Evolutionary conservation across 2,329 filamentous ascomycete species (phyloP), one percentile per base, ranked within the genome.

Genomic region (Trichoderma koningii): DNA sequence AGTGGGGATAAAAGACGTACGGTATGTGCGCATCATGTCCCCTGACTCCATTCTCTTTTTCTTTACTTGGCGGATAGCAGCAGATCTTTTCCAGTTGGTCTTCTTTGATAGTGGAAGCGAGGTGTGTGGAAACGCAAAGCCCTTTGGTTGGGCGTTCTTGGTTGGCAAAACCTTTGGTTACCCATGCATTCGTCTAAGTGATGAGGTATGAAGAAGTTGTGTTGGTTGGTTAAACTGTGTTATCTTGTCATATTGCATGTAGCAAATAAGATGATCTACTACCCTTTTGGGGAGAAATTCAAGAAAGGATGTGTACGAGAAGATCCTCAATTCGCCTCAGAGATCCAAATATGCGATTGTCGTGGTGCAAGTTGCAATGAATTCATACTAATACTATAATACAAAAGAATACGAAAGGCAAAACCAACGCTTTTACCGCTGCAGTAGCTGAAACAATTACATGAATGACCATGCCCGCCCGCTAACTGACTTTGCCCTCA

Each of bases 1-100:
- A 85, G 70, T 88, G 85, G 86, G 86, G 85, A 23, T 87, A 73
- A 57, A 57, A 42, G 17, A 30, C 17, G 10, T 10, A 26, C 17
- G 34, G 15, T 3, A 53, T 38, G 60, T 28, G 9, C 3, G 45
- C 7, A n/a, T 59, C 23, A 15, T 44, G 19, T 26, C 15, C 45
- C 34, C 19, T 23, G 21, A 23, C 21, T 23, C 21, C 21, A 23
- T 23, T 60, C 14, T 55, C 48, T 45, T 42, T 26, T 2, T 26
- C 12, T 41, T 30, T 44, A 9, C 17, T 52, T 38, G 34, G 34
- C 34, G 34, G 34, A 38, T 38, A 38, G 34, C 34, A 14, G 34
- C 34, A 12, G 34, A 10, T 30, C 45, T 44, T 52, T 19, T 21
- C 12, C 44, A 21, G 2, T 14, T 30, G 15, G 45, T 6, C 34